These are phyloP conservation scores for Coriolopsis trogii DNA, from an alignment of 1,284 basidiomycete species.

Conservation along the genomic window DNA sequence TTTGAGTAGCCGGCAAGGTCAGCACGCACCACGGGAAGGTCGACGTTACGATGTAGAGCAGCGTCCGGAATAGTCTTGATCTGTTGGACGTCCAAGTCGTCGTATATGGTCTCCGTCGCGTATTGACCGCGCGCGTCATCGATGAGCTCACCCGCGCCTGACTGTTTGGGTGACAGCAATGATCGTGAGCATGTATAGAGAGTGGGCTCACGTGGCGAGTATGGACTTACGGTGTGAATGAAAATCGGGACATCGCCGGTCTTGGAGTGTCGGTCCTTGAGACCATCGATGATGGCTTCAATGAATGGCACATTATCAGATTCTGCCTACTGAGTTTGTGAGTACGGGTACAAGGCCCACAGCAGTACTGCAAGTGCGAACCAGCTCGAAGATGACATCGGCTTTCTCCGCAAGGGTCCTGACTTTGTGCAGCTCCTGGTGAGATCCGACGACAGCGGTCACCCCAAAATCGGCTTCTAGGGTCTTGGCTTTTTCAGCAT, in stretches of 20 bases:
- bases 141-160: conserved; percentile 41
- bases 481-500: conserved; percentile 29
- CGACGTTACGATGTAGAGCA: conserved; percentile 38
- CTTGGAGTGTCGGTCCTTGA: conserved; percentile 43
- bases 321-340: conserved; percentile 42
- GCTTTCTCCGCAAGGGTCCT: conserved; percentile 24
- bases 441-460: conserved; percentile 29
- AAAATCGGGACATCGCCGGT: conserved; percentile 46
- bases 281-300: conserved; percentile 44
- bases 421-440: conserved; percentile 23
- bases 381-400: conserved; percentile 29
- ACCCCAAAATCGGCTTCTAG: conserved; percentile 27
- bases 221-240: conserved; percentile 50
- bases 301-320: conserved; percentile 42
- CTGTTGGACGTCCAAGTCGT: conserved; percentile 37
- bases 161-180: conserved; percentile 32
- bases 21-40: conserved; percentile 36
- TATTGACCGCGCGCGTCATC: conserved; percentile 37
- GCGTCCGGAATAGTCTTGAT: conserved; percentile 37
- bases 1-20: conserved; percentile 40
- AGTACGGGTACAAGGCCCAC: conserved; percentile 28
- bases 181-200: not conserved
- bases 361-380: not conserved
- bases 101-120: conserved; percentile 36
- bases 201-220: not conserved